phyloP scores from a whole-genome alignment of 495 filamentous ascomycete genomes.

The Penicillium herquei region DNA sequence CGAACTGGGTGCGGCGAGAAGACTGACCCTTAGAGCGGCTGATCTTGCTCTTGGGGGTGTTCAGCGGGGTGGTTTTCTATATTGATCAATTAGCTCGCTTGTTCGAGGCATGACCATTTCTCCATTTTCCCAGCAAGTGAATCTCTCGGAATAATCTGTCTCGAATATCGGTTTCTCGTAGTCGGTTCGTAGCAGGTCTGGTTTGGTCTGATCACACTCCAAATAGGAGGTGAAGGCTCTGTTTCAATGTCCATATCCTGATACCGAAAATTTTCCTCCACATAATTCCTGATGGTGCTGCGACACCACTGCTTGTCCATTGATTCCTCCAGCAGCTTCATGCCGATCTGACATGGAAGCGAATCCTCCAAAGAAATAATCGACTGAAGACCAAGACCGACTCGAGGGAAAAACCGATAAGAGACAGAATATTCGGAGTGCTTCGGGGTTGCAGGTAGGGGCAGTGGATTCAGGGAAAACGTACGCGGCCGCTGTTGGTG shows the following conservation, averaged over 20 bases:
- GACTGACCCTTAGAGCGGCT: conserved; percentile 88
- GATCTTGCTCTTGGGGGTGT: conserved; percentile 78
- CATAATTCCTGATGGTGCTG: not conserved
- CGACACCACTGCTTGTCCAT: not conserved
- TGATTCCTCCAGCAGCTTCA: conserved; percentile 2
- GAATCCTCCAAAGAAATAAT: conserved; percentile 1
- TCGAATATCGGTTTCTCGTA: not conserved
- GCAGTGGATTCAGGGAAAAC: conserved; percentile 32
- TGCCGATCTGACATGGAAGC: not conserved
- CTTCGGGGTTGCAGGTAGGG: conserved; percentile 3
- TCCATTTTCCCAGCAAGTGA: not conserved
- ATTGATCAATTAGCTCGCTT: conserved; percentile 33
- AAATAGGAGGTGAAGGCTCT: not conserved
- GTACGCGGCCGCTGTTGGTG: conserved; percentile 87
- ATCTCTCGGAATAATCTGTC: conserved; percentile 2
- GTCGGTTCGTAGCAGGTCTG: conserved; percentile 9
- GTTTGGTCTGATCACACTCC: conserved; percentile 8
- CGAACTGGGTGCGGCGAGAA: conserved; percentile 91
- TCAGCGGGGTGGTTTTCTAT: conserved; percentile 87
- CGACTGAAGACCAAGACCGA: conserved; percentile 6
- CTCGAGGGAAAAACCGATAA: conserved; percentile 15
- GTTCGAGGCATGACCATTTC: not conserved
- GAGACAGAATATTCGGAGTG: conserved; percentile 17
- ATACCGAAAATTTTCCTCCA: conserved; percentile 12
- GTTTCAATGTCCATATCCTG: conserved; percentile 5